Conservation (phyloP, 192 early-diverging fungal genomes). For the Mortierella alpina region DNA sequence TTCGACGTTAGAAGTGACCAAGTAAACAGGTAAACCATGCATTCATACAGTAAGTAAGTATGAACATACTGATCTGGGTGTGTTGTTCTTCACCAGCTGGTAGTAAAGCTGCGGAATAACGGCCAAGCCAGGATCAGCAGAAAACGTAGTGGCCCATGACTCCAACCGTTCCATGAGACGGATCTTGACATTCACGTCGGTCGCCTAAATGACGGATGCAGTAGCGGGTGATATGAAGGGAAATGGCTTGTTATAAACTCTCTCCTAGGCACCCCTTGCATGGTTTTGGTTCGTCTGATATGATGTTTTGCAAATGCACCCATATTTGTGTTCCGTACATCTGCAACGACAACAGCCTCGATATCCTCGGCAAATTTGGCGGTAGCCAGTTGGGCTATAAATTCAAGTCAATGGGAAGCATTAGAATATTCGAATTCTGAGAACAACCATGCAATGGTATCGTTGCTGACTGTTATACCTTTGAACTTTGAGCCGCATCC, state of each 20-base stretch:
- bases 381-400: slow-evolving; percentile 46
- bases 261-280: neutral
- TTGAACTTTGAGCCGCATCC: slow-evolving; percentile 54
- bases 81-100: slow-evolving; percentile 30
- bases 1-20: neutral
- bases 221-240: neutral
- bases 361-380: slow-evolving; percentile 51
- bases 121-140: slow-evolving; percentile 36
- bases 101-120: slow-evolving; percentile 46
- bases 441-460: neutral
- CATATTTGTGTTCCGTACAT: slow-evolving; percentile 16
- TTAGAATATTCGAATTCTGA: neutral
- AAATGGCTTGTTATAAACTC: neutral
- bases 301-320: neutral
- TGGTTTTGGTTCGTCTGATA: neutral
- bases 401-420: neutral
- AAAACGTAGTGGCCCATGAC: slow-evolving; percentile 32
- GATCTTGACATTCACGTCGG: slow-evolving; percentile 52
- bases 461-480: slow-evolving; percentile 7
- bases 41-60: neutral
- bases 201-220: slow-evolving; percentile 15
- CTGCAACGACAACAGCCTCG: slow-evolving; percentile 40
- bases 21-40: neutral
- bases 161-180: slow-evolving; percentile 48
- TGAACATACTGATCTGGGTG: slow-evolving; percentile 29